Conservation (phyloP, 805 yeast genomes). For the Pichia eremophila region DNA sequence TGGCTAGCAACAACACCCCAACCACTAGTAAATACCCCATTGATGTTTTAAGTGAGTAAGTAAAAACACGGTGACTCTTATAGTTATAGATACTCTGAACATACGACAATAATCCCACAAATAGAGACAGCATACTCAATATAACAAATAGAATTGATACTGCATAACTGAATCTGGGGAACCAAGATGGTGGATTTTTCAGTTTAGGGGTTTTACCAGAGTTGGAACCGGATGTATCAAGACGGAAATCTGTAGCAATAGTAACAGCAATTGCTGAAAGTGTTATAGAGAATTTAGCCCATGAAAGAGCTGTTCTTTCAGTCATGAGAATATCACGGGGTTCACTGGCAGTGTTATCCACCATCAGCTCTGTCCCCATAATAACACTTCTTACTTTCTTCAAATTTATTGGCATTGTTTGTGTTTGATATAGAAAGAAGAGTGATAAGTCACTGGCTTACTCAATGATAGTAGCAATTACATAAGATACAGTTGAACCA, state of each 20-base stretch:
- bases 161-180: conserved; percentile 15
- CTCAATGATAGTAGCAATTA: too few relatives aligned
- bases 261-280: conserved; percentile 39
- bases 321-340: conserved; percentile 47
- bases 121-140: conserved; percentile 30
- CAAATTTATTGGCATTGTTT: neutral
- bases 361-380: conserved; percentile 17
- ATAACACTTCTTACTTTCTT: neutral
- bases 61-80: conserved; percentile 32
- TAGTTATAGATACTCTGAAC: conserved; percentile 35
- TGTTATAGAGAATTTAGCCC: conserved; percentile 37
- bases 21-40: conserved; percentile 19
- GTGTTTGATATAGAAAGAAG: too few relatives aligned
- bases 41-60: conserved; percentile 23
- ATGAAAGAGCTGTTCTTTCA: conserved; percentile 43
- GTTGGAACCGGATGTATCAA: conserved; percentile 26
- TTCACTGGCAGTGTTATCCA: conserved; percentile 34
- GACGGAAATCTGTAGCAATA: conserved; percentile 34
- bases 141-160: conserved; percentile 26
- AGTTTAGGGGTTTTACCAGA: conserved; percentile 7
- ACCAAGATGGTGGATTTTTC: conserved; percentile 2
- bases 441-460: too few relatives aligned
- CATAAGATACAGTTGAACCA: too few relatives aligned
- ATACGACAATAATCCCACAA: conserved; percentile 34
- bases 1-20: conserved; percentile 3